Conservation (phyloP, 2,329 filamentous ascomycete genomes). For the Nakataea oryzae region DNA sequence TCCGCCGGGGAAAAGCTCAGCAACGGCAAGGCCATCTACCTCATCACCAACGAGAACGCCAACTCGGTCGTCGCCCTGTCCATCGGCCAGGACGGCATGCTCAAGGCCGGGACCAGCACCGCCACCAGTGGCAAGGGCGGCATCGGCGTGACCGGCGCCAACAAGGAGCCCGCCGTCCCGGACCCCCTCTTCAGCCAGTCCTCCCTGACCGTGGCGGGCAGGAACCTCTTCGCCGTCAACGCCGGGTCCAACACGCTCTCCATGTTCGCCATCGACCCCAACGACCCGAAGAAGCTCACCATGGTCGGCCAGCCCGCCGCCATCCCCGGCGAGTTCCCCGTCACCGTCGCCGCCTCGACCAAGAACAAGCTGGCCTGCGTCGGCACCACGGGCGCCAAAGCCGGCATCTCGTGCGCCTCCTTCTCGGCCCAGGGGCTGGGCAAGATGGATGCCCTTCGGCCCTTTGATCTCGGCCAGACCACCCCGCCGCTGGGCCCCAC, state of each 20-base stretch:
- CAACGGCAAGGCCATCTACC: conserved; percentile 38
- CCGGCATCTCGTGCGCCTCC: conserved; percentile 32
- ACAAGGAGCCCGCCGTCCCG: conserved; percentile 29
- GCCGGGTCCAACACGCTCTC: conserved; percentile 38
- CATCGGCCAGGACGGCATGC: conserved; percentile 32
- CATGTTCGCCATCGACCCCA: conserved; percentile 32
- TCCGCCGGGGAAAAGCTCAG: background rate
- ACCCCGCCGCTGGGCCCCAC: conserved; percentile 47
- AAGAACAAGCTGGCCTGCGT: conserved; percentile 34
- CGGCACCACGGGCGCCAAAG: conserved; percentile 28
- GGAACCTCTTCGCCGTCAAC: conserved; percentile 45
- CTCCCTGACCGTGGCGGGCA: conserved; percentile 34
- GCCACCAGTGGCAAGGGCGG: conserved; percentile 36
- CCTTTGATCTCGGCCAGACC: conserved; percentile 40
- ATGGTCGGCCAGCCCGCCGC: conserved; percentile 29
- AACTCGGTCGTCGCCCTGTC: conserved; percentile 36
- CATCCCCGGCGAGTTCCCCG: conserved; percentile 40
- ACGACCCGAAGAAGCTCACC: conserved; percentile 31
- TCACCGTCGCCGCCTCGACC: conserved; percentile 35
- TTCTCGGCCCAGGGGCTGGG: conserved; percentile 22
- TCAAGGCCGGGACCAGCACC: conserved; percentile 29
- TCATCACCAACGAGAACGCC: conserved; percentile 39
- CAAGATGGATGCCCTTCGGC: conserved; percentile 31
- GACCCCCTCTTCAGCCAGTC: conserved; percentile 43
- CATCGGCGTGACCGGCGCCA: no score